Base-by-base conservation (phyloP, 768 basidiomycete genomes). In the Serpula lacrymans region DNA sequence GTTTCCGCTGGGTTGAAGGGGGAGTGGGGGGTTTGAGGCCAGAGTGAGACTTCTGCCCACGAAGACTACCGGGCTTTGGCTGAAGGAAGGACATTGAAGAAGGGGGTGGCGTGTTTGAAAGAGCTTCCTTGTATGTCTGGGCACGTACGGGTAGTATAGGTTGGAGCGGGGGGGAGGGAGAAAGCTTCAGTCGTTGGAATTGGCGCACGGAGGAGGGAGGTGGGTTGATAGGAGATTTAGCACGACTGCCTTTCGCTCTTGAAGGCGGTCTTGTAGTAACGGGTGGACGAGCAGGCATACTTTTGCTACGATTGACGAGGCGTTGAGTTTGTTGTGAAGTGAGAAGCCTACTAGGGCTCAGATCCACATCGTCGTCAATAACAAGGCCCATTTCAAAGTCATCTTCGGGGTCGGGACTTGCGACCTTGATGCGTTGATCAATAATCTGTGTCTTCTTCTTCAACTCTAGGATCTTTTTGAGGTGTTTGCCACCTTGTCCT, bases 321-420 rank as follows among this genome's bases (percentile, higher is more conserved):
- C 64, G 73, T 41, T 67, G 64, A 14, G 66, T 62, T 45, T 76
- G 68, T 47, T 71, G 69, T 12, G 60, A 59, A 27, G 71, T 78
- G 56, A 72, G 65, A 16, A 91, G 73, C 39, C 86, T 71, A 58
- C 83, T 85, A 11, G 87, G 85, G 55, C 84, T 89, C 34, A 92
- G 78, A 55, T 91, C 88, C 39, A 74, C 76, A 56, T 88, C 88
- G 47, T 88, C 85, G 52, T 84, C 82, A 51, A 93, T 82, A 48
- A 90, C 75, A 38, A 93, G 80, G 11, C 89, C 89, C 45, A 75
- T 75, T 62, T 93, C 89, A 47, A 91, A 90, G 58, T 90, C 86
- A 45, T 91, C 88, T 52, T 92, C 89, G 10, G 71, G 77, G 59
- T 88, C 78, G 12, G 80, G 75, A 43, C 64, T 71, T 18, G 78